Conservation (phyloP, 1,284 basidiomycete genomes). For the Peniophora sp. region DNA sequence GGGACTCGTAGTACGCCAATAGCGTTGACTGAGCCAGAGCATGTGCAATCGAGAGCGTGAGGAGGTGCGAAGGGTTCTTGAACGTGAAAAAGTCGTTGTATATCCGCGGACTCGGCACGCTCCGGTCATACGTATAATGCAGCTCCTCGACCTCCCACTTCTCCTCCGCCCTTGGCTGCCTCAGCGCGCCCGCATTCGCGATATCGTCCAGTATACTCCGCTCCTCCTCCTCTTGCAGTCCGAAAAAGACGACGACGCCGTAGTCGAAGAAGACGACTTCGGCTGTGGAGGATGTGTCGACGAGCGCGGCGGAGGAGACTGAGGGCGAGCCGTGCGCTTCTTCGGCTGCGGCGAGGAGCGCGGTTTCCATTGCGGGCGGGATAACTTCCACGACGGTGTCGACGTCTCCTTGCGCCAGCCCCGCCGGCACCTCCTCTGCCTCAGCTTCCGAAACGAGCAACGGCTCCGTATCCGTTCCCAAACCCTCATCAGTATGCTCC, state of each 20-base stretch:
- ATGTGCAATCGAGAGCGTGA: constrained; percentile 88
- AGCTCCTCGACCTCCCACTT: constrained; percentile 90
- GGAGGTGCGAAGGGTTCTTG: constrained; percentile 81
- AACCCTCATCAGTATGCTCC: not conserved
- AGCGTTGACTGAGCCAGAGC: constrained; percentile 94
- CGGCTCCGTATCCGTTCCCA: constrained; percentile 1
- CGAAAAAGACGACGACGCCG: constrained; percentile 86
- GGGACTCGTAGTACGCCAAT: constrained; percentile 82
- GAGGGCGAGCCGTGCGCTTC: not conserved
- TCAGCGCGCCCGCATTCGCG: constrained; percentile 62
- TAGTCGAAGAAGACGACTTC: constrained; percentile 85
- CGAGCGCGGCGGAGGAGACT: not conserved
- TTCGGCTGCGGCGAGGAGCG: not conserved
- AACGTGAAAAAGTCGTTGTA: constrained; percentile 93
- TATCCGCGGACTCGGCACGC: constrained; percentile 80
- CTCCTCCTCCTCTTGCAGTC: constrained; percentile 71
- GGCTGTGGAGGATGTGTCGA: constrained; percentile 47
- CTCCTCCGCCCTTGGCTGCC: constrained; percentile 48
- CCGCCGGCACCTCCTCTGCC: not conserved
- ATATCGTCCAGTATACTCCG: constrained; percentile 77
- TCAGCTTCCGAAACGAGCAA: not conserved
- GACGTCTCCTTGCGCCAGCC: not conserved
- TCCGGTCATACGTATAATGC: constrained; percentile 83
- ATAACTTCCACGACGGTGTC: not conserved
- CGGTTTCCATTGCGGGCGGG: not conserved